phyloP scores from a whole-genome alignment of 805 yeast species.

The Hanseniaspora valbyensis region DNA sequence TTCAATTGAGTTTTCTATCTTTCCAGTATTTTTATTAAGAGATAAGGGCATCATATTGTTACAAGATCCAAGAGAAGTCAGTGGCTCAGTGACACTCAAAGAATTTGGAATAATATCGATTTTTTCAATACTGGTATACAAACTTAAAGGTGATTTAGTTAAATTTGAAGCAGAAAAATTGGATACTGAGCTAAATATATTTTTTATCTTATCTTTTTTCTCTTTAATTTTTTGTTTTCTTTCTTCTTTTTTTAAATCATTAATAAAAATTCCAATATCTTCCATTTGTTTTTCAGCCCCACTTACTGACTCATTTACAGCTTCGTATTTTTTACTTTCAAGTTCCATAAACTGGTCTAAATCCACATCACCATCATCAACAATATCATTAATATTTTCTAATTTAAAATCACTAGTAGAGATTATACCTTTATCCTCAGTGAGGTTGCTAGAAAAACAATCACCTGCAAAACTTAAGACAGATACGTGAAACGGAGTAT shows the following conservation, averaged over 20 bases:
- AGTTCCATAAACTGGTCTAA: neutral
- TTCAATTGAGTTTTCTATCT: no score
- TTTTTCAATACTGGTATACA: neutral
- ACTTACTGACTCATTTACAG: neutral
- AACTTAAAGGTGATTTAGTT: neutral
- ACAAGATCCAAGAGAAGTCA: neutral
- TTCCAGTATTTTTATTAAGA: no score
- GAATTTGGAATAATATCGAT: neutral
- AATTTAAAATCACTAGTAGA: no score
- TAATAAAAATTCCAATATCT: neutral
- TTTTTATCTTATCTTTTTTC: neutral
- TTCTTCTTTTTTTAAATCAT: neutral
- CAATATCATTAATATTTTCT: no score
- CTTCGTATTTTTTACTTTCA: neutral
- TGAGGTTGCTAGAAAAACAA: no score
- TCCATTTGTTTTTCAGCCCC: neutral
- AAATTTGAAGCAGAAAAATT: neutral
- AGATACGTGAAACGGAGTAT: no score
- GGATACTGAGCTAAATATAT: neutral
- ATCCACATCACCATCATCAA: slow-evolving; percentile 1
- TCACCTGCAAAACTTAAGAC: no score
- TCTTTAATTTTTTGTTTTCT: neutral
- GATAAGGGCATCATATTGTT: no score
- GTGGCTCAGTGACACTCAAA: neutral
- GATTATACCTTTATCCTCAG: no score